Conservation (phyloP, 2,329 filamentous ascomycete genomes). For the Volutella citrinella region DNA sequence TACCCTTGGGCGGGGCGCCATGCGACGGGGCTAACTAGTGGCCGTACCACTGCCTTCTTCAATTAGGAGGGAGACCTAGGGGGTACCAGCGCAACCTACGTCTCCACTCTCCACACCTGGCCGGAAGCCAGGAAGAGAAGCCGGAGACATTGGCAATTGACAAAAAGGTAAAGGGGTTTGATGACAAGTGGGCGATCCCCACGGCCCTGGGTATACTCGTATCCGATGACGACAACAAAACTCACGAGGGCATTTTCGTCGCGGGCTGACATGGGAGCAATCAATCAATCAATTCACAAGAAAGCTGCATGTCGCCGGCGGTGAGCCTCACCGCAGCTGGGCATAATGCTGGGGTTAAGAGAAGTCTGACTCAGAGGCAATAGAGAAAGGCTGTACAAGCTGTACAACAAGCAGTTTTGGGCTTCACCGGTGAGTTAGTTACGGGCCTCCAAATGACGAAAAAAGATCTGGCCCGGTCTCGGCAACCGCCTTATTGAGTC, state of each 20-base stretch:
- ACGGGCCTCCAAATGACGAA: constrained; percentile 21
- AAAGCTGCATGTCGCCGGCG: no score
- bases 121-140: constrained; percentile 24
- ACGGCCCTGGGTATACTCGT: no score
- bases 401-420: constrained; percentile 14
- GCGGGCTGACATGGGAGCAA: constrained; percentile 24
- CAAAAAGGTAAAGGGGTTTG: constrained; percentile 7
- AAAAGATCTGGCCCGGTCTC: constrained; percentile 21
- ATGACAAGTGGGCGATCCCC: constrained; percentile 17
- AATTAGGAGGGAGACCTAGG: constrained; percentile 22
- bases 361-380: no score
- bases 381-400: constrained; percentile 2
- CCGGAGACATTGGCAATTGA: constrained; percentile 16
- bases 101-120: constrained; percentile 6
- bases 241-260: constrained; percentile 11
- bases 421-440: constrained; percentile 27
- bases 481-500: constrained; percentile 21
- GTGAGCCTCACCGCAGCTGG: no score
- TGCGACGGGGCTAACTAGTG: no score
- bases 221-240: constrained; percentile 25
- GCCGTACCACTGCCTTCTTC: constrained; percentile 14
- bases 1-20: constrained; percentile 27
- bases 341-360: no score
- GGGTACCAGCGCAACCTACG: constrained; percentile 20
- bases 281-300: no score